Base-by-base conservation (phyloP, 2,329 filamentous ascomycete species). In the Sporothrix sp. region DNA sequence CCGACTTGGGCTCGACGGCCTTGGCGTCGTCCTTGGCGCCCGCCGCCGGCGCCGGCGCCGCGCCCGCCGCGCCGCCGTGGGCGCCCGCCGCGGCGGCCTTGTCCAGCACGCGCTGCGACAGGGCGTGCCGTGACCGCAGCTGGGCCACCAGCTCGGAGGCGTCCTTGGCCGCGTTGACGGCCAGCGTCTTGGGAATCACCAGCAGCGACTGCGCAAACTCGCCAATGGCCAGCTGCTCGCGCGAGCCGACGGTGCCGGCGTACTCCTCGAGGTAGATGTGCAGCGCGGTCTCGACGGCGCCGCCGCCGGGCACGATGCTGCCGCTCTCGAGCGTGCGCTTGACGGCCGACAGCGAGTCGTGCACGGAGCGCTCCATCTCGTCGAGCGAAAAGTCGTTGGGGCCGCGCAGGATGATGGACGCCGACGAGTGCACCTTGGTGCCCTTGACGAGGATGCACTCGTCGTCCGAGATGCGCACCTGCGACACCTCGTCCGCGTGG, bases 231-330 rank as follows among this genome's bases (percentile, higher is more conserved):
- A 98, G 82, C 73, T 98, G 93, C 71, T 98, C 93, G 61, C 93
- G 84, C 50, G 91, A 97, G 58, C 91, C 89, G 56, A 98, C 91
- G 33, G 93, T 97, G 61, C 93, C 91, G 48, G 93, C 93, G 69
- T 95, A 98, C 70, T 98, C 93, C 73, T 98, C 93, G 30, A 98
- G 80, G 72, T 97, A 98, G 66, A 98, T 98, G 73, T 97, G 93
- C 58, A 98, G 79, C 44, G 93, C 93, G n/a, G 93, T 97, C 75
- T 98, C 93, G 20, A 96, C 91, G 38, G 93, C 93, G 64, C 91
- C 93, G 58, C 93, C 93, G 58, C 93, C 93, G 14, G 93, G 93
- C 35, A 98, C 93, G 58, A 98, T 94, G 70, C 87, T 90, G 62
- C 93, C 93, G 63, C 88, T 95, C 73, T 98, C 93, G 7, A 98